phyloP scores from a whole-genome alignment of 352 stramenopile genomes.

The Globisporangium heterothallicum region DNA sequence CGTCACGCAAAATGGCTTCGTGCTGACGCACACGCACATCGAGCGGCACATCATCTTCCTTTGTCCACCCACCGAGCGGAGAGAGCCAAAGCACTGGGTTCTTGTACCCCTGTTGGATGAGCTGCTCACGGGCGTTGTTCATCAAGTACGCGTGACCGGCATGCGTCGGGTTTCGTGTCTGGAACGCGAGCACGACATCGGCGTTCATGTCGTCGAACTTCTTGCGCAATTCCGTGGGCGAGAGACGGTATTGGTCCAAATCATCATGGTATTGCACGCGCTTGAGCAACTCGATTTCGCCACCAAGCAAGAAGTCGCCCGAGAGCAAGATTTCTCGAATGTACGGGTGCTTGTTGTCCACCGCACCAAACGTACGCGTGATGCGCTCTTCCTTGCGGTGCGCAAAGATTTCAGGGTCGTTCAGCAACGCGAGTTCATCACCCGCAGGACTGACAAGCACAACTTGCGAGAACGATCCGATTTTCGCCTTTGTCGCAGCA shows the following conservation, averaged over 20 bases:
- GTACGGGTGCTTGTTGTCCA: slow-evolving; percentile 96
- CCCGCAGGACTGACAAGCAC: slow-evolving; percentile 94
- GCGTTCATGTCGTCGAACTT: slow-evolving; percentile 94
- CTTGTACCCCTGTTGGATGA: slow-evolving; percentile 91
- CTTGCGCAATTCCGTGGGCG: slow-evolving; percentile 88
- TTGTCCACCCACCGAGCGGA: slow-evolving; percentile 97
- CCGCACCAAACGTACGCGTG: slow-evolving; percentile 95
- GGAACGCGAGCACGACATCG: slow-evolving; percentile 97
- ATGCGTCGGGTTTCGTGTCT: slow-evolving; percentile 98
- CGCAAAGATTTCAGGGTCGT: slow-evolving; percentile 93
- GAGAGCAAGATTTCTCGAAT: slow-evolving; percentile 94
- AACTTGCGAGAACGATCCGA: slow-evolving; percentile 80
- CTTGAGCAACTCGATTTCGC: slow-evolving; percentile 94
- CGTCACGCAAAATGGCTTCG: slow-evolving; percentile 88
- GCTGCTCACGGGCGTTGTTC: slow-evolving; percentile 93
- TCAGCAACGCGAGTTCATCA: slow-evolving; percentile 90
- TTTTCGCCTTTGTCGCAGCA: slow-evolving; percentile 85
- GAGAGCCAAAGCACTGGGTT: slow-evolving; percentile 97
- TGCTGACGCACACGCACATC: slow-evolving; percentile 97
- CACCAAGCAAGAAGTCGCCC: slow-evolving; percentile 94
- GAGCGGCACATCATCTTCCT: slow-evolving; percentile 96
- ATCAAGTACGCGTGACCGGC: slow-evolving; percentile 98
- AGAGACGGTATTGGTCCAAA: slow-evolving; percentile 95
- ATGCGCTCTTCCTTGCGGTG: slow-evolving; percentile 98
- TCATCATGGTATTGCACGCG: slow-evolving; percentile 96